phyloP scores from a whole-genome alignment of 1,284 basidiomycete species.

The Vanrija pseudolonga region DNA sequence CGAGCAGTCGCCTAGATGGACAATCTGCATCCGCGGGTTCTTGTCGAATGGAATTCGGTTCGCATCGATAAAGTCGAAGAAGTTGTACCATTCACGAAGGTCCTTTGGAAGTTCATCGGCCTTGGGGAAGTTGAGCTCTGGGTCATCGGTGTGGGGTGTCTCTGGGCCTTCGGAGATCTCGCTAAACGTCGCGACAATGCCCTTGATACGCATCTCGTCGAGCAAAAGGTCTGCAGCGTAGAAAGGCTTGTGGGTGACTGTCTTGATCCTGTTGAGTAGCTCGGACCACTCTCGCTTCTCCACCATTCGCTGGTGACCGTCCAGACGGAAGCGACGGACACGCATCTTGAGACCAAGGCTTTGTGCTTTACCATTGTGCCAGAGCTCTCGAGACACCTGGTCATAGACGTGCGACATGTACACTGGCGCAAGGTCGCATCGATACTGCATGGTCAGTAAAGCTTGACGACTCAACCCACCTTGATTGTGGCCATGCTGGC shows the following conservation, averaged over 20 bases:
- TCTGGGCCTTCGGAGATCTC: slow-evolving; percentile 52
- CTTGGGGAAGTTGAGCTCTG: slow-evolving; percentile 7
- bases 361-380: slow-evolving; percentile 69
- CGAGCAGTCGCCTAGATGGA: slow-evolving; percentile 72
- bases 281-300: slow-evolving; percentile 55
- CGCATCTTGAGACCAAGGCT: slow-evolving; percentile 75
- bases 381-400: slow-evolving; percentile 70
- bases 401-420: slow-evolving; percentile 85
- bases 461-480: too few species aligned
- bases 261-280: slow-evolving; percentile 26
- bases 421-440: slow-evolving; percentile 70
- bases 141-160: neutral
- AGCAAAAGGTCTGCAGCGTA: slow-evolving; percentile 86
- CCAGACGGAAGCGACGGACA: slow-evolving; percentile 76
- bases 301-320: slow-evolving; percentile 89
- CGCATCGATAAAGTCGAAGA: slow-evolving; percentile 79
- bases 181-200: slow-evolving; percentile 70
- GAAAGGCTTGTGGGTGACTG: slow-evolving; percentile 69
- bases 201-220: slow-evolving; percentile 72
- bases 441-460: slow-evolving; percentile 57
- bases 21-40: slow-evolving; percentile 63
- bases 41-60: slow-evolving; percentile 60
- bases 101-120: slow-evolving; percentile 30
- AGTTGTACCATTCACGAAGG: slow-evolving; percentile 66
- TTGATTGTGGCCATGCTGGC: slow-evolving; percentile 82